phyloP scores from a whole-genome alignment of 177 flowering plant species.

The Vitis hybrid region DNA sequence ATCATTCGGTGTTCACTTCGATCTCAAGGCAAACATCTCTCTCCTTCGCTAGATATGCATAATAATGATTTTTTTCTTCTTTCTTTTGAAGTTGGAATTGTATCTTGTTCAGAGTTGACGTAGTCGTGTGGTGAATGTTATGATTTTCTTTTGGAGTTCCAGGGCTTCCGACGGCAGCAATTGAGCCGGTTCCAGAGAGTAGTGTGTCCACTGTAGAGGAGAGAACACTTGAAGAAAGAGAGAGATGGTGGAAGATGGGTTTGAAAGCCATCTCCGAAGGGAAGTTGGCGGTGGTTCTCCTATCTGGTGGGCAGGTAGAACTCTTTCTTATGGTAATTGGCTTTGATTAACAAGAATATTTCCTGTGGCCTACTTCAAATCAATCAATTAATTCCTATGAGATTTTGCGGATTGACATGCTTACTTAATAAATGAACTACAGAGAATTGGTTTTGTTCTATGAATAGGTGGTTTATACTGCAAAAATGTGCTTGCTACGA shows the following conservation, averaged over 20 bases:
- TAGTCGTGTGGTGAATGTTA: too few species aligned
- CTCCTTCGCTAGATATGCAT: background rate
- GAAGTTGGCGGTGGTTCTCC: conserved; percentile 81
- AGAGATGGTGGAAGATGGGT: conserved; percentile 98
- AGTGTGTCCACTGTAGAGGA: conserved; percentile 79
- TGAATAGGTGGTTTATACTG: too few species aligned
- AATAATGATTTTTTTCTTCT: too few species aligned
- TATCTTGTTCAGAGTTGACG: too few species aligned
- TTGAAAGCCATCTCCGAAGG: conserved; percentile 89
- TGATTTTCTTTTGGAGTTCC: background rate
- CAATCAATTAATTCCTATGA: too few species aligned
- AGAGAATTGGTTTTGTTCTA: too few species aligned
- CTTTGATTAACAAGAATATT: too few species aligned
- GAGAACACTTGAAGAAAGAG: conserved; percentile 69
- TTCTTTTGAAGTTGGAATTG: too few species aligned
- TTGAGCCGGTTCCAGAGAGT: conserved; percentile 85
- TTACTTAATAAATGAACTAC: too few species aligned
- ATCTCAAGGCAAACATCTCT: conserved; percentile 57
- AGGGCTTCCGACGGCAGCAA: conserved; percentile 75
- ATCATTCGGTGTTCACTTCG: conserved; percentile 83
- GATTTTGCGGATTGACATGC: too few species aligned
- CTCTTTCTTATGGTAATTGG: background rate
- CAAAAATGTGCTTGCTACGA: too few species aligned
- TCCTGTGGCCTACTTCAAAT: too few species aligned
- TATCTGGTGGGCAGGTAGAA: conserved; percentile 95